Base-by-base conservation (phyloP, 2,329 filamentous ascomycete genomes). In the Chaetoscypha palmicola region DNA sequence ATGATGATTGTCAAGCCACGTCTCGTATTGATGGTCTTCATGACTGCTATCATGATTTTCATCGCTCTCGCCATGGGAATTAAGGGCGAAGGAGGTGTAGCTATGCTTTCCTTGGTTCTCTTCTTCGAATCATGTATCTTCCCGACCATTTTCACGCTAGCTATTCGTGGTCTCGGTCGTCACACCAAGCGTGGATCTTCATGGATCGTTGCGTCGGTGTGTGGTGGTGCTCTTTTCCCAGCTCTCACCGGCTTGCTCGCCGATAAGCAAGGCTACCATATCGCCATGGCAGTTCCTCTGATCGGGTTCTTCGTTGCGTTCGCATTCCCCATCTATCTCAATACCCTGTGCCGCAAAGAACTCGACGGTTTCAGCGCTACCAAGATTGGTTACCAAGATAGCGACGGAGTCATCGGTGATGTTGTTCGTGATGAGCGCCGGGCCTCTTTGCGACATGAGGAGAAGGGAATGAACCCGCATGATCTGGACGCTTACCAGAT, bases 81-180 rank as follows among this genome's bases (percentile, higher is more conserved):
- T 69, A 0, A 70, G 74, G 54, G 54, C 45, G 53, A 75, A 1
- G 60, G 76, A 10, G 65, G 68, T 24, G 68, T 79, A 12, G 67
- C 71, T 2, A 79, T 87, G 71, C 73, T 88, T 26, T 84, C 77
- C 62, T 51, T 86, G 7, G 78, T 81, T 3, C 69, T 89, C n/a
- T 88, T 88, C 68, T 90, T 88, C 63, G 85, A 87, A 65, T 82
- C 76, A 8, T 83, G 86, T 59, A 83, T 81, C 61, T 91, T 90
- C 69, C 84, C 86, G 0, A 89, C 84, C 17, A 89, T 90, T 58
- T 79, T 90, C 22, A 83, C 84, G 0, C 70, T 89, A 1, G 81
- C 82, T 5, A 85, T 89, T 69, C 74, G 83, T 17, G 84, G 83
- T 3, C 70, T 89, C 2, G 86, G 86, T 10, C 74, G 79, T 19